Conservation (phyloP, 768 basidiomycete genomes). For the Exsudoporus frostii region DNA sequence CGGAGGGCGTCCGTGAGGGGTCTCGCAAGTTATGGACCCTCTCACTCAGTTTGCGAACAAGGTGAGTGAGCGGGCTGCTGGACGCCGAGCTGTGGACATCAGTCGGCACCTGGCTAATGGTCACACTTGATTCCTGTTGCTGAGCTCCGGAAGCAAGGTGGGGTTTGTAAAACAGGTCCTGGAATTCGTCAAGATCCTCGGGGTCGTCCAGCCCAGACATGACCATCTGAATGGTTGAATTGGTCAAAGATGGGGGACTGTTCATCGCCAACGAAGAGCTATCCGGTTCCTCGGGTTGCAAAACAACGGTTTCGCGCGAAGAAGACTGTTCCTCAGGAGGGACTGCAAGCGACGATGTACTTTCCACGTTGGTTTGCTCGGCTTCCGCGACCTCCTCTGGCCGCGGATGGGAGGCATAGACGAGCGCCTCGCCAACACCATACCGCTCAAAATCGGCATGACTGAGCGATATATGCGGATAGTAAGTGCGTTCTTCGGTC, state of each 20-base stretch:
- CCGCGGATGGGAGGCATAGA: conserved; percentile 36
- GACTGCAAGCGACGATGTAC: background rate
- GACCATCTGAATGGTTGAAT: conserved; percentile 37
- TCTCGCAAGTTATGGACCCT: conserved; percentile 31
- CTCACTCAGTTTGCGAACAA: conserved; percentile 41
- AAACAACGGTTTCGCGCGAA: background rate
- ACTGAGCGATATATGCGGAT: conserved; percentile 27
- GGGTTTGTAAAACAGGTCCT: conserved; percentile 70
- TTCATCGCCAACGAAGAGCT: conserved; percentile 2
- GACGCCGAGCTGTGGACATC: conserved; percentile 31
- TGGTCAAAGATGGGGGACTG: conserved; percentile 26
- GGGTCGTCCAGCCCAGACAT: conserved; percentile 51
- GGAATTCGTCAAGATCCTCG: conserved; percentile 71
- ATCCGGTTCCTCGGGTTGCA: conserved; percentile 39
- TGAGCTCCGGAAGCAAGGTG: background rate
- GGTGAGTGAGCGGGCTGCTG: conserved; percentile 36
- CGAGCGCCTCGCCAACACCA: conserved; percentile 63
- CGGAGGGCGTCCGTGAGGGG: conserved; percentile 10
- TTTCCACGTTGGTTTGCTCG: background rate
- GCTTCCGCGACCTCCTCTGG: background rate
- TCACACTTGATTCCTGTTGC: background rate
- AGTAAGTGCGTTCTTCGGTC: background rate
- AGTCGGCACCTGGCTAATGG: conserved; percentile 23
- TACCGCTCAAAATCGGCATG: conserved; percentile 43
- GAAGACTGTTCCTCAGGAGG: background rate